These are phyloP conservation scores for Stephanocyclus meneghinianus DNA, from an alignment of 352 stramenopile species.

Conservation along the genomic window DNA sequence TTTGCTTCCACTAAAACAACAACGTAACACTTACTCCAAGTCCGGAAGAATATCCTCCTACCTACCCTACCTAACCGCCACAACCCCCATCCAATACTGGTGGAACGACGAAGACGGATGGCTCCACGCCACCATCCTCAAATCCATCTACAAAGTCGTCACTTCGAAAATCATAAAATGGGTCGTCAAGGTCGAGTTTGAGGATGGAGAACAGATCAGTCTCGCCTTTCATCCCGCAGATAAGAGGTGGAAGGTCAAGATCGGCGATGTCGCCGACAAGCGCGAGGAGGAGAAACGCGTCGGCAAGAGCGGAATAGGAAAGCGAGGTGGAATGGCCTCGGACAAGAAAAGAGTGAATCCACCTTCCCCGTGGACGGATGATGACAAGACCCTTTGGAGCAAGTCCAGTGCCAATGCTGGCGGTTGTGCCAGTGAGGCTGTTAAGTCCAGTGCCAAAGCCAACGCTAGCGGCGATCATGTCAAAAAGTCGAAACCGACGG, in stretches of 20 bases:
- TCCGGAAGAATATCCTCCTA: slow-evolving; percentile 20
- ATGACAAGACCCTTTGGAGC: too few species aligned
- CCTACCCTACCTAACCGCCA: slow-evolving; percentile 4
- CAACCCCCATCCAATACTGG: slow-evolving; percentile 12
- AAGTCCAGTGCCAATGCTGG: too few species aligned
- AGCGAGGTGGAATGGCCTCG: background rate
- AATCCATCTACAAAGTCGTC: background rate
- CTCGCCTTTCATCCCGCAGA: slow-evolving; percentile 6
- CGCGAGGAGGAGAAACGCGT: background rate
- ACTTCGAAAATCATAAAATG: slow-evolving; percentile 9
- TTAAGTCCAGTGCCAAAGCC: background rate
- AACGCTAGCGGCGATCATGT: too few species aligned
- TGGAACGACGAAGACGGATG: slow-evolving; percentile 17
- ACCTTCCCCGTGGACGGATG: too few species aligned
- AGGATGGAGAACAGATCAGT: slow-evolving; percentile 6
- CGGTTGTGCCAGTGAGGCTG: too few species aligned
- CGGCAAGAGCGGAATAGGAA: background rate
- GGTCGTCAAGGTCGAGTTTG: slow-evolving; percentile 13
- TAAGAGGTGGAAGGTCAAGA: slow-evolving; percentile 22
- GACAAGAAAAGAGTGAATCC: too few species aligned
- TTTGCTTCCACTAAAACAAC: too few species aligned
- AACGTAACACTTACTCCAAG: background rate
- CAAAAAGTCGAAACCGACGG: background rate
- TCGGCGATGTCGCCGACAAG: background rate
- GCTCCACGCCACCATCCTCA: slow-evolving; percentile 16